Evolutionary conservation across 2,329 filamentous ascomycete genomes (phyloP), one percentile per base, ranked within the genome.

Genomic region (Ophiostoma perfectum): DNA sequence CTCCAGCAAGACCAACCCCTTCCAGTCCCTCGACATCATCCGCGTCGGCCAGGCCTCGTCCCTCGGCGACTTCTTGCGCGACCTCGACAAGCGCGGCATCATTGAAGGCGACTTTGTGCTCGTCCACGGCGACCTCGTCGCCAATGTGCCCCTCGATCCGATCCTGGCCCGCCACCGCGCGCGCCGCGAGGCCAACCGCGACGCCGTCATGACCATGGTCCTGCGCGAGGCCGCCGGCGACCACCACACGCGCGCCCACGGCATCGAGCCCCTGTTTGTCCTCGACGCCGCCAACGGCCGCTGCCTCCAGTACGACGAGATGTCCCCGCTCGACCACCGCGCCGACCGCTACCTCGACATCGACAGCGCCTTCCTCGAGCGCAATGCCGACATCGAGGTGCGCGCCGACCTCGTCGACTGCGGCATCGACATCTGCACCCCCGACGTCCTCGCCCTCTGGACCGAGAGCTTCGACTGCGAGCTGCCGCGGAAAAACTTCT

Each of bases 121-220:
- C 8, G 92, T 98, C 2, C 93, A 96, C 77, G 94, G 94, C 68
- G 95, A 99, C 77, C 84, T 98, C 39, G 88, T 99, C 65, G 91
- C 92, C 72, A 98, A 97, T 75, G 81, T 98, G 68, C 86, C 90
- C 18, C 87, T 99, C n/a, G 92, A 94, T 71, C 82, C 83, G 64
- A 90, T 91, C 8, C 80, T 99, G 66, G 86, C 88, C 3, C 88
- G 87, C 67, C 95, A 99, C 77, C 88, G 91, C 70, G 89, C 89
- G 68, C 89, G 95, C 70, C 87, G 93, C 70, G 86, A 89, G 75
- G 88, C 88, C 67, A 92, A 96, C 80, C 94, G 95, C 75, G 94
- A 96, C 76, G 93, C 94, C 49, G 97, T 97, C 78, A 98, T 99
- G 95, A 99, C 95, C 3, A 90, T 97, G 84, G 86, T 99, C 12